These are phyloP conservation scores for Ciborinia camelliae DNA, from an alignment of 2,329 filamentous ascomycete genomes.

Conservation along the genomic window DNA sequence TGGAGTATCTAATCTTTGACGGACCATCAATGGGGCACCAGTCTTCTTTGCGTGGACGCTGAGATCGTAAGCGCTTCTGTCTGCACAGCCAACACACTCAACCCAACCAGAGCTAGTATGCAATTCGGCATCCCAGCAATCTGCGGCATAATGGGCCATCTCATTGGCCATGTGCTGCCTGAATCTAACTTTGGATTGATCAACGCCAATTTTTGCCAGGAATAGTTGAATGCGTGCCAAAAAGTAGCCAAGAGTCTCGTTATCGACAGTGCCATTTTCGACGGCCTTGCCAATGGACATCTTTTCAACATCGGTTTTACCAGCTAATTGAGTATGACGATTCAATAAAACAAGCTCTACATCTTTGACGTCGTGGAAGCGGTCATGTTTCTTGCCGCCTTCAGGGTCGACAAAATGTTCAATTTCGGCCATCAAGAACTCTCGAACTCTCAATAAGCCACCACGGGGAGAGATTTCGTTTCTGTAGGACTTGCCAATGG, in stretches of 20 bases:
- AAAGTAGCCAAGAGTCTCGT: slow-evolving; percentile 98
- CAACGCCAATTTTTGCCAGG: slow-evolving; percentile 82
- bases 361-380: slow-evolving; percentile 82
- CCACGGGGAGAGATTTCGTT: slow-evolving; percentile 95
- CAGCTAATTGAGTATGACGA: slow-evolving; percentile 78
- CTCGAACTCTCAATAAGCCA: slow-evolving; percentile 87
- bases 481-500: slow-evolving; percentile 95
- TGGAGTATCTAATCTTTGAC: slow-evolving; percentile 76
- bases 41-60: slow-evolving; percentile 92
- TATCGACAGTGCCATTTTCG: slow-evolving; percentile 78
- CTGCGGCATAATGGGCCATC: slow-evolving; percentile 90
- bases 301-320: slow-evolving; percentile 71
- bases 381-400: slow-evolving; percentile 88
- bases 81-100: slow-evolving; percentile 95
- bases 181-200: slow-evolving; percentile 86
- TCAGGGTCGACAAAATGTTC: slow-evolving; percentile 97
- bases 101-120: slow-evolving; percentile 94
- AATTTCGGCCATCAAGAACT: slow-evolving; percentile 98
- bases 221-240: slow-evolving; percentile 90
- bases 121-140: slow-evolving; percentile 98
- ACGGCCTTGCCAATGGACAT: slow-evolving; percentile 86
- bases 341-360: slow-evolving; percentile 81
- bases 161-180: slow-evolving; percentile 93
- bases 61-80: slow-evolving; percentile 91
- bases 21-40: slow-evolving; percentile 78